Base-by-base conservation (phyloP, 495 filamentous ascomycete species). In the Lasiosphaeria miniovina region DNA sequence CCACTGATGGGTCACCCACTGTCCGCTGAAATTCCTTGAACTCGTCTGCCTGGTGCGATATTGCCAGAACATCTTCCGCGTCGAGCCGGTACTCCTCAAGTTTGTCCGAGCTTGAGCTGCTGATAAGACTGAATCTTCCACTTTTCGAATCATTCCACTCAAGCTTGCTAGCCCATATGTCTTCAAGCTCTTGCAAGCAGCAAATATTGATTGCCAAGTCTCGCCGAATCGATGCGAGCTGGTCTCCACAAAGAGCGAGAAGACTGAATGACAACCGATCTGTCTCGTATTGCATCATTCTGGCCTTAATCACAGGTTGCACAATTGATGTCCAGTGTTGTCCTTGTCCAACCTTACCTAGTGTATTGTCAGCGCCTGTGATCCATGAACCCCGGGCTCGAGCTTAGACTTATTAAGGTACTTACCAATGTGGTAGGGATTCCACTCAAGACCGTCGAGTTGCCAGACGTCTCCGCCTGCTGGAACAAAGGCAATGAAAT, bases 401-500 rank as follows among this genome's bases (percentile, higher is more conserved):
- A 41, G 43, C 6, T 14, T 43, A 38, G 24, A 69, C 76, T 65
- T 75, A 87, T 90, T 89, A 36, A 96, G 74, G 57, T 81, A 69
- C 76, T 65, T 75, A 87, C 91, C 89, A 36, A 96, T 74, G 58
- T 81, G 80, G 45, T 86, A 79, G 11, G 94, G 94, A 61, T 86
- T 83, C 36, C 76, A 74, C 71, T 92, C 84, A 6, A 98, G 77
- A 3, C 94, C 94, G 68, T 98, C 94, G 6, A 98, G 86, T 61
- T 91, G 89, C 91, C 92, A 98, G 14, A 96, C 80, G 38, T 84
- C 76, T 6, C 83, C 85, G 43, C 84, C 77, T 15, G 88, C 81
- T 11, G 93, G 91, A 48, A 97, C 87, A 67, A 90, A 96, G 4
- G 91, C 92, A 61, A 96, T 88, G 69, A 93, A 98, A 66, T 98